Evolutionary conservation across 305 asterid species (phyloP).

Genomic region (Plantago lanceolata): DNA sequence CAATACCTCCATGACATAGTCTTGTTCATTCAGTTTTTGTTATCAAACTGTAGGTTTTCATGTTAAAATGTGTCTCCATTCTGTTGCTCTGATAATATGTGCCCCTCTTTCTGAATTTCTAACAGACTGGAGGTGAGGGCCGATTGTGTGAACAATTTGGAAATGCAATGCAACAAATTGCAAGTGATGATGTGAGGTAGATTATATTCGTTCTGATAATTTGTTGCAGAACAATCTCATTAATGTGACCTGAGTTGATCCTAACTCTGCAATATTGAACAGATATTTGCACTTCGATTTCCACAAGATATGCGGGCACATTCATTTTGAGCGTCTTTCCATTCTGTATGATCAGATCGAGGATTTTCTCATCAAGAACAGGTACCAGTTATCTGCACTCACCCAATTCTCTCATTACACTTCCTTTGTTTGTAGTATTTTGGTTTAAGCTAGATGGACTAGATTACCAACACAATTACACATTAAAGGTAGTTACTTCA

Average conservation of each 20-base stretch:
- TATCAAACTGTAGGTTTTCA: neutral
- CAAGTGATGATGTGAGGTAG: slow-evolving; percentile 88
- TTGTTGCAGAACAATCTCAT: slow-evolving; percentile 21
- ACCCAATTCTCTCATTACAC: too few species aligned
- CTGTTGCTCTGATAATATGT: slow-evolving; percentile 20
- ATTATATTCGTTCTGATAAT: slow-evolving; percentile 22
- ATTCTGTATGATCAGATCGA: slow-evolving; percentile 87
- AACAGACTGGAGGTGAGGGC: slow-evolving; percentile 96
- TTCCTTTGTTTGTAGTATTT: too few species aligned
- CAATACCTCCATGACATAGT: too few species aligned
- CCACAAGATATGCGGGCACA: slow-evolving; percentile 93
- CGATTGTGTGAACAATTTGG: slow-evolving; percentile 71
- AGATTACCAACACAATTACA: too few species aligned
- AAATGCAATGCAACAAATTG: slow-evolving; percentile 64
- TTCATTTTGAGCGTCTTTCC: slow-evolving; percentile 96
- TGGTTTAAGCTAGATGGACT: too few species aligned
- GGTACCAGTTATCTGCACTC: slow-evolving; percentile 41
- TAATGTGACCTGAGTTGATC: slow-evolving; percentile 24
- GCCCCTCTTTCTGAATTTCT: slow-evolving; percentile 27
- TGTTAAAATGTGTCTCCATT: slow-evolving; percentile 13
- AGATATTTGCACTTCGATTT: slow-evolving; percentile 97
- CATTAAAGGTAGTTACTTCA: too few species aligned
- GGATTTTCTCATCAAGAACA: slow-evolving; percentile 93
- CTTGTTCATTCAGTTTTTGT: too few species aligned
- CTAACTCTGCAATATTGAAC: slow-evolving; percentile 34